A percentile compares a stretch with the other conserved stretches of the same genome.
phyloP scores from a whole-genome alignment of 176 grass and related monocot species.

The Pharus latifolius region DNA sequence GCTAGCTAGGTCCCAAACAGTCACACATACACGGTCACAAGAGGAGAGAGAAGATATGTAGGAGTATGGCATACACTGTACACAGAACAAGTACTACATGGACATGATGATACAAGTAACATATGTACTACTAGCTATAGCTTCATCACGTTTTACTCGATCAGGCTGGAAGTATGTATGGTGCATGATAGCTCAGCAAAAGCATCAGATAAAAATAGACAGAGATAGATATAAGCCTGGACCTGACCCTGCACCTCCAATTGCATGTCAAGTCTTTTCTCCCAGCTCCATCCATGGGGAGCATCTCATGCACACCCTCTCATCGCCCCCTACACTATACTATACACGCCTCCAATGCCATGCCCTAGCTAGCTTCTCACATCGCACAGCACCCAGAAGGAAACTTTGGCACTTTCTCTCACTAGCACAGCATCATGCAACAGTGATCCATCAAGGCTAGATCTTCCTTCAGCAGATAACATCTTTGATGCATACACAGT shows the following conservation, averaged over 20 bases:
- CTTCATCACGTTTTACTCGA: slow-evolving; percentile 21
- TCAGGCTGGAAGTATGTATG: neutral
- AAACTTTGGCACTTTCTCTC: slow-evolving; percentile 41
- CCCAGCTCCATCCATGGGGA: neutral
- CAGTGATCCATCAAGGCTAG: slow-evolving; percentile 23
- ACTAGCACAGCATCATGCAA: slow-evolving; percentile 19
- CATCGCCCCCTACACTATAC: slow-evolving; percentile 1
- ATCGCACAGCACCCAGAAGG: slow-evolving; percentile 33
- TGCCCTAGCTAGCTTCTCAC: neutral
- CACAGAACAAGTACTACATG: neutral
- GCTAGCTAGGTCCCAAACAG: neutral
- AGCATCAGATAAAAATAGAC: slow-evolving; percentile 9
- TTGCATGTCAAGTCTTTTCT: slow-evolving; percentile 41
- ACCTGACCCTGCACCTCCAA: slow-evolving; percentile 22
- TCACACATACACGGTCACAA: neutral
- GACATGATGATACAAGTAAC: too few species aligned
- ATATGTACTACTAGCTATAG: neutral
- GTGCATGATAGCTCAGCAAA: slow-evolving; percentile 2
- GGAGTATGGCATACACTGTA: too few species aligned
- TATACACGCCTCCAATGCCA: neutral
- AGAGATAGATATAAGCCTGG: slow-evolving; percentile 26
- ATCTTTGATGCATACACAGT: too few species aligned
- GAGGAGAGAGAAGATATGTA: neutral
- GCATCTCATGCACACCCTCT: too few species aligned
- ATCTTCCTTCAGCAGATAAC: too few species aligned